Evolutionary conservation across 257 asterid genomes (phyloP), one percentile per base, ranked within the genome.

Genomic region (Solanum habrochaites): DNA sequence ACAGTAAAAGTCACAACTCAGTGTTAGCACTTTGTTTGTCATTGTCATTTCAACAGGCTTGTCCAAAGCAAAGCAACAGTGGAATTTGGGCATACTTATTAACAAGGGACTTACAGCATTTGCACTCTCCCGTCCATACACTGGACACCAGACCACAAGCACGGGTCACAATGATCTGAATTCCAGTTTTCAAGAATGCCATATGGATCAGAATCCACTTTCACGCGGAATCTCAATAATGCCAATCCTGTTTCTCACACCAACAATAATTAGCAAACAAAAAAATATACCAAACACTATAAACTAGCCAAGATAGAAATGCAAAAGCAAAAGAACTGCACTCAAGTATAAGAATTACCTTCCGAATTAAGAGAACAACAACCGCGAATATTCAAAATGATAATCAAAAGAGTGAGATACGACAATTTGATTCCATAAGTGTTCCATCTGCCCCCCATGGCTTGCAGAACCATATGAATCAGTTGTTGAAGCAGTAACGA

Each of bases 121-220:
- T 89, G 89, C 90, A 97, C 99, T 90, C 90, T 72, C 27, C 97
- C 95, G 35, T 93, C 95, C 64, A 86, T 89, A 85, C 99, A 97
- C 70, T 89, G 92, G 62, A 97, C 89, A 69, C 99, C 99, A 2
- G 91, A 90, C 99, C 99, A 97, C 89, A 85, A 69, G 90, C 99
- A 97, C 8, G 98, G 98, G 85, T 92, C 92, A 86, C 87, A 87
- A 67, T 94, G 96, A 87, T 88, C 83, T 16, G 92, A 88, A 87
- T 92, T 91, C 99, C 99, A 97, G 90, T 93, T 88, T 29, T 90
- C 92, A 87, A 97, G 90, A 88, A 91, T 93, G 31, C 94, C 92
- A 85, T 84, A 91, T 4, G 98, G 98, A 86, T 97, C 98, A 69
- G 85, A 88, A 29, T 88, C 91, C 86, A 97, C 93, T 90, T 85